phyloP scores from a whole-genome alignment of 2,329 filamentous ascomycete species.

The Eutypella sp. region DNA sequence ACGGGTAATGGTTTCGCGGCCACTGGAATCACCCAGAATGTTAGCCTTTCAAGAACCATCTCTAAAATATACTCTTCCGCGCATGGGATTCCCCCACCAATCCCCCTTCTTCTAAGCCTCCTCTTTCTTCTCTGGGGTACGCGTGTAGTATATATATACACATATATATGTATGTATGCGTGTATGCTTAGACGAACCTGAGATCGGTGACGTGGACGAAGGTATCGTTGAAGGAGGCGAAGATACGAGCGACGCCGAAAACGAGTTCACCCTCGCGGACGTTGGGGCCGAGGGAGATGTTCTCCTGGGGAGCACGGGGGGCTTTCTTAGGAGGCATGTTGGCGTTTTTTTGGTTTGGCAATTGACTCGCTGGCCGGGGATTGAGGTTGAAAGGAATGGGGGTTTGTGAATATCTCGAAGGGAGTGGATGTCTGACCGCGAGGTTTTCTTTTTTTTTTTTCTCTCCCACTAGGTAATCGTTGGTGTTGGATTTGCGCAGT shows the following conservation, averaged over 20 bases:
- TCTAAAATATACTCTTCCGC: conserved; percentile 18
- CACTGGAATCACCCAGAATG: conserved; percentile 70
- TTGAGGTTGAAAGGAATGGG: conserved; percentile 15
- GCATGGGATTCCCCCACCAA: conserved; percentile 1
- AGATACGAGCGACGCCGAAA: conserved; percentile 97
- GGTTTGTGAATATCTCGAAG: conserved; percentile 15
- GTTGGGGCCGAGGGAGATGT: conserved; percentile 96
- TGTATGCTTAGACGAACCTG: conserved; percentile 53
- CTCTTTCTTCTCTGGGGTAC: background rate
- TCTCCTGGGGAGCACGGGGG: conserved; percentile 81
- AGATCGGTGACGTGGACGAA: conserved; percentile 99
- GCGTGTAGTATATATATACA: conserved; percentile 2
- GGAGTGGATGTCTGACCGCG: background rate
- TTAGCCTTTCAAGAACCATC: conserved; percentile 50
- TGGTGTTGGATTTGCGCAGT: background rate
- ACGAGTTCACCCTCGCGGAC: conserved; percentile 96
- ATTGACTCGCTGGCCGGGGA: conserved; percentile 25
- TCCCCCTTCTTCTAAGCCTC: background rate
- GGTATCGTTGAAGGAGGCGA: conserved; percentile 90
- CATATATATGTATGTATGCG: conserved; percentile 1
- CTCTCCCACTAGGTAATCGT: no score
- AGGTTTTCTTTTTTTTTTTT: no score
- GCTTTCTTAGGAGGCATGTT: conserved; percentile 95
- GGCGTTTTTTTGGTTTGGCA: conserved; percentile 32
- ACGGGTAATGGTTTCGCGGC: conserved; percentile 99